Base-by-base conservation (phyloP, 2,329 filamentous ascomycete species). In the Penicillium frequentans region DNA sequence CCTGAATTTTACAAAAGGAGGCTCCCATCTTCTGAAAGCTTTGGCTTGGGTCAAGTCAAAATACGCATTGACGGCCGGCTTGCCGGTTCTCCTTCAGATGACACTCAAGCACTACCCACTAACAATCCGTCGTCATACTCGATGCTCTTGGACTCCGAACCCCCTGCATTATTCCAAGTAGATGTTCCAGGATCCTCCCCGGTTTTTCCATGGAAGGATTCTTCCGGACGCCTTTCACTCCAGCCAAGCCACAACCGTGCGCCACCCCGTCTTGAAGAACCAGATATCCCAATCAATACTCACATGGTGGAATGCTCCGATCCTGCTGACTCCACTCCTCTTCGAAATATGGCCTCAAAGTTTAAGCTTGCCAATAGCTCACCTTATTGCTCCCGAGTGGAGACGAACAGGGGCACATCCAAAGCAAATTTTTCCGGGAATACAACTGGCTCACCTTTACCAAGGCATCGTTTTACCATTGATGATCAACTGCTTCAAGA, bases 121-220 rank as follows among this genome's bases (percentile, higher is more conserved):
- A 61, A 55, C 33, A 64, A 64, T 39, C 47, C 53, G 10, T 71
- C 69, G 5, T 71, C 69, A 2, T 71, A 73, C 48, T 65, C 72
- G 13, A 77, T 75, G 70, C 66, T 73, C 27, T 60, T 75, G 27
- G 68, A 70, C 48, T 49, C 57, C 14, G 60, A 59, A 23, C 52
- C 57, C 21, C 5, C 14, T 19, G 16, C 9, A 24, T 14, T 16
- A 8, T 29, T 35, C 8, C 45, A 37, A 19, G 27, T 16, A 10
- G 19, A 6, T 16, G 4, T 10, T 8, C 29, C 23, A 26, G 14
- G 11, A 16, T 19, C 14, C 1, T 24, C 27, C 1, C 45, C 43
- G 19, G 11, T 9, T 29, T 14, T 29, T 14, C 10, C 45, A 24
- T 9, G 33, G 19, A 37, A 46, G 10, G 5, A 29, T 8, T 16